Conservation (phyloP, 2,329 filamentous ascomycete species). For the Stenocarpella maydis region DNA sequence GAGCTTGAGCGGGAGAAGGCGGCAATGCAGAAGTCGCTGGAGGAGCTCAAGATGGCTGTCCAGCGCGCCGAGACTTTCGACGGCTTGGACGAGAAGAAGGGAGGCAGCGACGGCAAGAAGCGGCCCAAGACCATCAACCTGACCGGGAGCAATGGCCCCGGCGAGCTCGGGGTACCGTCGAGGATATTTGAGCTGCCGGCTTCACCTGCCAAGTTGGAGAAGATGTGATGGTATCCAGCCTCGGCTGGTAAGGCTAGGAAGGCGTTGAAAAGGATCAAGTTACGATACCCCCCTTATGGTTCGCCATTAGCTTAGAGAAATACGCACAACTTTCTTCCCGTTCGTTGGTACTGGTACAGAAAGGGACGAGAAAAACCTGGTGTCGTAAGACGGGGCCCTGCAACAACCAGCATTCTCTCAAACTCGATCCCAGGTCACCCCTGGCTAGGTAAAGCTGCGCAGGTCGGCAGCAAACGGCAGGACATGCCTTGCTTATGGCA, state of each 20-base stretch:
- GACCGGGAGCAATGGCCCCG: background rate
- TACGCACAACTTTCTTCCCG: background rate
- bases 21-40: slow-evolving; percentile 20
- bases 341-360: background rate
- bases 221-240: background rate
- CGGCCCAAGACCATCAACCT: slow-evolving; percentile 19
- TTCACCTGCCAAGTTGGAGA: background rate
- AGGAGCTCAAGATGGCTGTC: slow-evolving; percentile 22
- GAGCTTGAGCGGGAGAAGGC: slow-evolving; percentile 21
- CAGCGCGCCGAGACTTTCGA: slow-evolving; percentile 9
- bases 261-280: background rate
- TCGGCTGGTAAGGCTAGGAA: background rate
- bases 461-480: background rate
- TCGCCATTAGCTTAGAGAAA: background rate
- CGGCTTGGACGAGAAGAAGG: slow-evolving; percentile 16
- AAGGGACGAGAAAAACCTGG: background rate
- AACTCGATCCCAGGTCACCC: background rate
- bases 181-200: slow-evolving; percentile 20
- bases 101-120: background rate
- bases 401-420: background rate
- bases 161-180: slow-evolving; percentile 1
- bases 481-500: background rate
- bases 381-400: background rate
- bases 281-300: background rate
- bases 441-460: background rate